Conservation (phyloP, 2,329 filamentous ascomycete species). For the Verticillium klebahnii region DNA sequence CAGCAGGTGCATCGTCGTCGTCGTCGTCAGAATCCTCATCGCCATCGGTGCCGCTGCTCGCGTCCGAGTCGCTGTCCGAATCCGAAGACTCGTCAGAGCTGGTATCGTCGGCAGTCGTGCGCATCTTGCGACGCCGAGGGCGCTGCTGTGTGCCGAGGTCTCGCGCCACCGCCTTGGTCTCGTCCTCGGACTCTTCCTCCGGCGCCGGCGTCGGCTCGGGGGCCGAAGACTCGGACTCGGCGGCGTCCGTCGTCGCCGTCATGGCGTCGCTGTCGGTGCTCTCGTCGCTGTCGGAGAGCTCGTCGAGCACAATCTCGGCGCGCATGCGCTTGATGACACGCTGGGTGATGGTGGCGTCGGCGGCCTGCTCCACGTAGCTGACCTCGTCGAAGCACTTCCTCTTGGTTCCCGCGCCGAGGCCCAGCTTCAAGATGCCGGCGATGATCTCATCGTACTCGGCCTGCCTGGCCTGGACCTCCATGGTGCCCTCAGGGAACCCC, state of each 20-base stretch:
- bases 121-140: conserved; percentile 40
- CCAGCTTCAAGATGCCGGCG: conserved; percentile 36
- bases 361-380: conserved; percentile 43
- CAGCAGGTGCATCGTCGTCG: conserved; percentile 30
- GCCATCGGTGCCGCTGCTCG: conserved; percentile 20
- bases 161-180: conserved; percentile 10
- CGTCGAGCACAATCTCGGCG: conserved; percentile 52
- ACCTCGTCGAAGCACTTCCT: conserved; percentile 50
- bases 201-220: conserved; percentile 5
- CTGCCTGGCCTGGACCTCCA: conserved; percentile 44
- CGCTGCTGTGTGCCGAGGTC: not conserved
- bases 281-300: conserved; percentile 46
- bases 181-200: conserved; percentile 12
- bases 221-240: conserved; percentile 17
- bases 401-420: conserved; percentile 30
- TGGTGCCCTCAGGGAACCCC: conserved; percentile 45
- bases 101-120: conserved; percentile 38
- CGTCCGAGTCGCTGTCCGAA: conserved; percentile 26
- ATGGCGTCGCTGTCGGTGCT: conserved; percentile 23
- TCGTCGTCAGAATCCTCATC: conserved; percentile 26
- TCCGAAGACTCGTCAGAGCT: conserved; percentile 29
- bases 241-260: conserved; percentile 14
- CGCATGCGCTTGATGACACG: conserved; percentile 60
- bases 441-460: conserved; percentile 55
- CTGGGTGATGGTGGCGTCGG: conserved; percentile 47